A percentile compares a stretch with the other conserved stretches of the same genome.
These are phyloP conservation scores for Plenodomus biglobosus DNA, from an alignment of 2,329 filamentous ascomycete genomes.

Conservation along the genomic window DNA sequence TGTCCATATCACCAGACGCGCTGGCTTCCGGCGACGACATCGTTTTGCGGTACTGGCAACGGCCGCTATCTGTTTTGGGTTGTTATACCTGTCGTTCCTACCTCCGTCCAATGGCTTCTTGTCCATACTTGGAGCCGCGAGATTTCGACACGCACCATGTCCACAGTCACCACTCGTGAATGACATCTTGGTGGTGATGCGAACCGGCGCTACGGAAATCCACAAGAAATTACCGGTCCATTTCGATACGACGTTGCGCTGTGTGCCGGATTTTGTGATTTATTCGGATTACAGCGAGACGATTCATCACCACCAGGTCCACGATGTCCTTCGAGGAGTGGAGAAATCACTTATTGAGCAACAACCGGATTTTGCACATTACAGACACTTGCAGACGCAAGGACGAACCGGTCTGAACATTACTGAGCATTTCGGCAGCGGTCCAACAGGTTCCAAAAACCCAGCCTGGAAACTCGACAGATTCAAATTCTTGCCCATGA, in stretches of 20 bases:
- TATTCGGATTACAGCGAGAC: conserved; percentile 40
- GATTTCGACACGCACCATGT: conserved; percentile 1
- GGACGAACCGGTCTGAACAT: conserved; percentile 25
- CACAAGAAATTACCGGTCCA: conserved; percentile 54
- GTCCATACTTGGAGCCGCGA: too few species aligned
- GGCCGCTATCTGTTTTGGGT: too few species aligned
- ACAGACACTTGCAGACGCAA: conserved; percentile 27
- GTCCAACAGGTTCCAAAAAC: conserved; percentile 8
- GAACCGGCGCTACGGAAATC: conserved; percentile 59
- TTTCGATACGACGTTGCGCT: conserved; percentile 37
- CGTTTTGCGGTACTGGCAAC: too few species aligned
- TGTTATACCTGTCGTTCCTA: too few species aligned
- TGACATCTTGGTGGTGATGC: conserved; percentile 57
- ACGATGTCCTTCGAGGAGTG: conserved; percentile 35
- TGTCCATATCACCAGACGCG: too few species aligned
- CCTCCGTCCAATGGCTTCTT: too few species aligned
- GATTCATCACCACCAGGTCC: conserved; percentile 24
- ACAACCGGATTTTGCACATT: conserved; percentile 36
- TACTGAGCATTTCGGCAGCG: conserved; percentile 18
- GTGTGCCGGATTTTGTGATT: conserved; percentile 34
- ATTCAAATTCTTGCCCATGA: conserved; percentile 39
- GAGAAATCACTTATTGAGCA: conserved; percentile 22
- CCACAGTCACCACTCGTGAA: conserved; percentile 1
- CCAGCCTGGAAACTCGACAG: conserved; percentile 34
- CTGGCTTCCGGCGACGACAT: too few species aligned